phyloP scores from a whole-genome alignment of 192 early-diverging fungal species.

The Rhizophagus prolifer region DNA sequence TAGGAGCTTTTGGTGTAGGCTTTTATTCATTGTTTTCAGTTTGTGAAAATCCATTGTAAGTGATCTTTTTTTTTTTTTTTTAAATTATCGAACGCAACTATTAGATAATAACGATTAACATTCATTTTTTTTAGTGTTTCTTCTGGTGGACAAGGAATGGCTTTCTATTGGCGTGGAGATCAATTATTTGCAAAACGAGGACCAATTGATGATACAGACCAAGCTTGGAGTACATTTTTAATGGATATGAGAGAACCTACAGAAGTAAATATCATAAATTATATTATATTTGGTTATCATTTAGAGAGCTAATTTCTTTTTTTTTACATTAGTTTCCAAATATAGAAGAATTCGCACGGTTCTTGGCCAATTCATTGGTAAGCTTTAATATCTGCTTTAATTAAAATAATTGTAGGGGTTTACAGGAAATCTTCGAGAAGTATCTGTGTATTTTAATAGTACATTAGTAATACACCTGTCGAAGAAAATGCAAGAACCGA shows the following conservation, averaged over 20 bases:
- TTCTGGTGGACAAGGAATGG: slow-evolving; percentile 77
- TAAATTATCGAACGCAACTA: not conserved
- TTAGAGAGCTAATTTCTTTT: not conserved
- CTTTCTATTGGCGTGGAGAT: slow-evolving; percentile 87
- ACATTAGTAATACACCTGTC: slow-evolving; percentile 54
- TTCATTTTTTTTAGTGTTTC: slow-evolving; percentile 50
- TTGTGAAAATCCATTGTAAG: slow-evolving; percentile 84
- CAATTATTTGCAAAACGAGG: slow-evolving; percentile 80
- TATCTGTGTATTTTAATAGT: slow-evolving; percentile 68
- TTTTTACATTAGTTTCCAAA: not conserved
- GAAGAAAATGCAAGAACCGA: slow-evolving; percentile 65
- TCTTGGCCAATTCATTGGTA: not conserved
- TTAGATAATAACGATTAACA: not conserved
- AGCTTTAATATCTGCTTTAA: not conserved
- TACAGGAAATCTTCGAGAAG: slow-evolving; percentile 66
- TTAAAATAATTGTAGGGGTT: slow-evolving; percentile 63
- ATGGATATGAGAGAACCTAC: slow-evolving; percentile 76
- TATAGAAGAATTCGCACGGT: not conserved
- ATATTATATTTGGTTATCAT: not conserved
- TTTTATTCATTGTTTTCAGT: slow-evolving; percentile 89
- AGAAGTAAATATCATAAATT: slow-evolving; percentile 38
- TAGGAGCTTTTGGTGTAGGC: slow-evolving; percentile 79
- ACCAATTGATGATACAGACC: slow-evolving; percentile 45
- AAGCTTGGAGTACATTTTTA: slow-evolving; percentile 72
- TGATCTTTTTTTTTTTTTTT: not conserved